phyloP scores from a whole-genome alignment of 192 early-diverging fungal species.

The Chytriomyces confervae region DNA sequence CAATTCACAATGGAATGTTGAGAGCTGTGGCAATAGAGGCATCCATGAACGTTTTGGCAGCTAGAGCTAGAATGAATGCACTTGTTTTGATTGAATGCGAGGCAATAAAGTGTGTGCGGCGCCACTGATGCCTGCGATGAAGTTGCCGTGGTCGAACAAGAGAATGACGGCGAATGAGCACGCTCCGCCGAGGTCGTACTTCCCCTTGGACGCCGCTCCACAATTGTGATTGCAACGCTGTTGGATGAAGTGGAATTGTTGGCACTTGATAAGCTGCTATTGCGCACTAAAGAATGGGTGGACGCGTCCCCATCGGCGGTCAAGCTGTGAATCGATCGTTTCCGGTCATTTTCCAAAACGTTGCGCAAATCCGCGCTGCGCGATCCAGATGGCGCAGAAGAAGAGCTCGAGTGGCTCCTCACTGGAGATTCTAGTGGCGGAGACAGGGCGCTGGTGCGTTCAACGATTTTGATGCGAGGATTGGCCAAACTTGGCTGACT shows the following conservation, averaged over 20 bases:
- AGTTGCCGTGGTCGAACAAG: background rate
- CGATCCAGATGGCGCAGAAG: background rate
- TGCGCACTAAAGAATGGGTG: background rate
- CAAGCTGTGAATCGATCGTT: constrained; percentile 19
- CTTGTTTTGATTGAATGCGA: background rate
- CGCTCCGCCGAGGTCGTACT: too few species aligned
- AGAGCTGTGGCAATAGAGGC: background rate
- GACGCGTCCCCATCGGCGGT: background rate
- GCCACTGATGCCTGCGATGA: background rate
- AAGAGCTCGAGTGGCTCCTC: background rate
- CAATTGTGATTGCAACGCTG: constrained; percentile 28
- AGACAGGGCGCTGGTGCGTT: background rate
- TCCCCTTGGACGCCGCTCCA: constrained; percentile 18
- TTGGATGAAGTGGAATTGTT: background rate
- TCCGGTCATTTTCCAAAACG: constrained; percentile 22
- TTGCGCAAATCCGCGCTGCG: constrained; percentile 8
- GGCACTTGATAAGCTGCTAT: background rate
- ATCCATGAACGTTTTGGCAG: constrained; percentile 3
- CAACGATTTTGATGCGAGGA: constrained; percentile 29
- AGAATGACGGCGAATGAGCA: background rate
- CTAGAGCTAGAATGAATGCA: background rate
- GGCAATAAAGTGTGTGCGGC: background rate
- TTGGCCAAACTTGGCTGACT: background rate
- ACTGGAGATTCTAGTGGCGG: background rate
- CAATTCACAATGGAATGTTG: constrained; percentile 15